These are phyloP conservation scores for Meira nashicola DNA, from an alignment of 1,284 basidiomycete species.

Conservation along the genomic window DNA sequence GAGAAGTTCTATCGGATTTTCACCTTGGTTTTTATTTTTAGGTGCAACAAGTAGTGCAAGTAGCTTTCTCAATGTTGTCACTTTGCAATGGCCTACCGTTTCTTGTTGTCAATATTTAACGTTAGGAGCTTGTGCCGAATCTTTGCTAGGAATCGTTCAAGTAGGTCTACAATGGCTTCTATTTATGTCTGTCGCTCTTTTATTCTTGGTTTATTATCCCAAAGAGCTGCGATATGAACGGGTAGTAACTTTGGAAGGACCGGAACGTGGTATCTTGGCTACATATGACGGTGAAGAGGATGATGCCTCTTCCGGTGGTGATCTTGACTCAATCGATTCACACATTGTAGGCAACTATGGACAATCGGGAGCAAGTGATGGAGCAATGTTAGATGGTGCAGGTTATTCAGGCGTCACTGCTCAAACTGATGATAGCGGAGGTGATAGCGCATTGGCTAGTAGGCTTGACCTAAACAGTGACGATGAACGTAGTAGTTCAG, in stretches of 20 bases:
- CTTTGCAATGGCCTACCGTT: constrained; percentile 81
- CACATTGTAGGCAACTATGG: constrained; percentile 47
- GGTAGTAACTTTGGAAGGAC: constrained; percentile 24
- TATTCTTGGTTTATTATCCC: constrained; percentile 91
- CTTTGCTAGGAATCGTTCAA: constrained; percentile 77
- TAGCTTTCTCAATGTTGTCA: constrained; percentile 58
- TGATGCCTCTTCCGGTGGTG: constrained; percentile 25
- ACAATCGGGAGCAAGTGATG: constrained; percentile 9
- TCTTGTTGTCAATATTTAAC: constrained; percentile 70
- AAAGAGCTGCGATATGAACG: constrained; percentile 67
- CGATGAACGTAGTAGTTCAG: constrained; percentile 36
- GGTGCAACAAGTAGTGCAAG: constrained; percentile 66
- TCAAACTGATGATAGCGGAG: constrained; percentile 7
- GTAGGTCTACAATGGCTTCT: constrained; percentile 78
- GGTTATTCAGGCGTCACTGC: constrained; percentile 2
- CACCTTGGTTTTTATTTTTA: constrained; percentile 86
- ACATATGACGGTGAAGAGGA: background rate
- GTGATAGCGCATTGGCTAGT: constrained; percentile 3
- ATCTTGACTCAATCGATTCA: constrained; percentile 46
- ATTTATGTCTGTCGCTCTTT: constrained; percentile 74
- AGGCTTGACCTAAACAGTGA: background rate
- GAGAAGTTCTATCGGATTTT: constrained; percentile 78
- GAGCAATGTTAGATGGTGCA: constrained; percentile 6
- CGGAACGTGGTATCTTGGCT: constrained; percentile 17
- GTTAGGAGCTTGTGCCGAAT: constrained; percentile 70